Evolutionary conservation across 192 early-diverging fungal species (phyloP).

Genomic region (Coemansia sp.): DNA sequence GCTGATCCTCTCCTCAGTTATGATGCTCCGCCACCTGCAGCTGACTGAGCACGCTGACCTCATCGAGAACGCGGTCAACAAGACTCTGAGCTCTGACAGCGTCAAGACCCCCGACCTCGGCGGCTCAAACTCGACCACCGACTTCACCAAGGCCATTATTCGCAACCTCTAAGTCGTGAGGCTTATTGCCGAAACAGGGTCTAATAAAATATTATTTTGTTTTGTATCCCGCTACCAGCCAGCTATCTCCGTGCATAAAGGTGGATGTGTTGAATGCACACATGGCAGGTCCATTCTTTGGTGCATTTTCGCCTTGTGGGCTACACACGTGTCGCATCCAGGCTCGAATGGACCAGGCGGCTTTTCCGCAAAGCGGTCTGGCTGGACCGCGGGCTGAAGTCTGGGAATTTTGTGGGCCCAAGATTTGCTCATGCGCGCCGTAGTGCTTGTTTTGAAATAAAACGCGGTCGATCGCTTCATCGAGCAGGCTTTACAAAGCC

Average conservation of each 20-base stretch:
- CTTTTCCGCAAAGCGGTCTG: no score
- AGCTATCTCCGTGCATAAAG: background rate
- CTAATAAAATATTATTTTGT: background rate
- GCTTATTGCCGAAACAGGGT: no score
- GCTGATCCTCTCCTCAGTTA: slow-evolving; percentile 86
- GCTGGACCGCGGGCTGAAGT: background rate
- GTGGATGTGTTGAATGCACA: no score
- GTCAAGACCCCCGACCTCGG: slow-evolving; percentile 87
- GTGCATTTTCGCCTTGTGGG: no score
- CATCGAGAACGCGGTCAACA: slow-evolving; percentile 86
- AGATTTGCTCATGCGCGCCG: background rate
- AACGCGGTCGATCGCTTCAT: background rate
- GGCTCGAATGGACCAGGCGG: no score
- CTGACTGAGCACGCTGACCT: slow-evolving; percentile 86
- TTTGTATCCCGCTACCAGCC: background rate
- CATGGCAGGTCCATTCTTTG: no score
- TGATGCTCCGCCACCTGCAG: slow-evolving; percentile 95
- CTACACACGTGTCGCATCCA: no score
- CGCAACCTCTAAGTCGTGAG: slow-evolving; percentile 36
- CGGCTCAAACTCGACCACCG: slow-evolving; percentile 82
- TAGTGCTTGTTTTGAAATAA: background rate
- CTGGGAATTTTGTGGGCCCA: background rate
- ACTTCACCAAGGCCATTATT: slow-evolving; percentile 92
- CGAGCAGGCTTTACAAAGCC: background rate
- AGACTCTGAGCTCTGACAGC: slow-evolving; percentile 80